A percentile compares a stretch with the other conserved stretches of the same genome.
These are phyloP conservation scores for Ophiostoma pallidulum DNA, from an alignment of 2,329 filamentous ascomycete genomes.

Conservation along the genomic window DNA sequence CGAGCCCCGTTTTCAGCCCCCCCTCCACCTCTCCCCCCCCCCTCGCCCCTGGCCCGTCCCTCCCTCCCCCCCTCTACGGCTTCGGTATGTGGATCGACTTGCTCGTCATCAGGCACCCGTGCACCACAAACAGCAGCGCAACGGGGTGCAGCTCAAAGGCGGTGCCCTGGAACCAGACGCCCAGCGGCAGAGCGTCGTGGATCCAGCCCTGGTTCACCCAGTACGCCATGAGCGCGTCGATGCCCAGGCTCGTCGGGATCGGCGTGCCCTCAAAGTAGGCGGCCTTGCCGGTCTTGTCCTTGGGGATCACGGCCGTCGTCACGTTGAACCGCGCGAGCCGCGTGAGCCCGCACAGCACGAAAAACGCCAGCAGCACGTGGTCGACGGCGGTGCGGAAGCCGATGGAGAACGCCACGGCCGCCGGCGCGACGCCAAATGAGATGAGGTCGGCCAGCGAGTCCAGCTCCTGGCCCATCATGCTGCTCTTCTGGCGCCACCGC, in stretches of 20 bases:
- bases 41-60: too few relatives aligned
- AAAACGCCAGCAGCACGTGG: conserved; percentile 71
- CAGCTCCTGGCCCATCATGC: conserved; percentile 94
- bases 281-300: conserved; percentile 84
- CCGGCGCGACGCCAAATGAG: conserved; percentile 88
- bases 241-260: conserved; percentile 78
- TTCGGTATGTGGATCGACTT: conserved; percentile 94
- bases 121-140: conserved; percentile 70
- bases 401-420: conserved; percentile 77
- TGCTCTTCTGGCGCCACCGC: conserved; percentile 92
- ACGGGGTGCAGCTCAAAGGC: conserved; percentile 75
- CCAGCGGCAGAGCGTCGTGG: conserved; percentile 67
- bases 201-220: conserved; percentile 79
- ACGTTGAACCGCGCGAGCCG: conserved; percentile 96
- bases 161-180: conserved; percentile 57
- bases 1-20: too few relatives aligned
- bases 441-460: conserved; percentile 94
- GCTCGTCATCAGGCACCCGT: conserved; percentile 91
- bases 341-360: conserved; percentile 89
- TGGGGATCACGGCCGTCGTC: conserved; percentile 78
- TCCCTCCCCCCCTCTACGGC: conserved; percentile 35
- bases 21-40: too few relatives aligned
- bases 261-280: conserved; percentile 96
- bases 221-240: conserved; percentile 79
- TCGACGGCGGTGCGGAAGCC: conserved; percentile 78